Evolutionary conservation across 148 eudicot species (phyloP).

Genomic region (Chenopodium formosanum): DNA sequence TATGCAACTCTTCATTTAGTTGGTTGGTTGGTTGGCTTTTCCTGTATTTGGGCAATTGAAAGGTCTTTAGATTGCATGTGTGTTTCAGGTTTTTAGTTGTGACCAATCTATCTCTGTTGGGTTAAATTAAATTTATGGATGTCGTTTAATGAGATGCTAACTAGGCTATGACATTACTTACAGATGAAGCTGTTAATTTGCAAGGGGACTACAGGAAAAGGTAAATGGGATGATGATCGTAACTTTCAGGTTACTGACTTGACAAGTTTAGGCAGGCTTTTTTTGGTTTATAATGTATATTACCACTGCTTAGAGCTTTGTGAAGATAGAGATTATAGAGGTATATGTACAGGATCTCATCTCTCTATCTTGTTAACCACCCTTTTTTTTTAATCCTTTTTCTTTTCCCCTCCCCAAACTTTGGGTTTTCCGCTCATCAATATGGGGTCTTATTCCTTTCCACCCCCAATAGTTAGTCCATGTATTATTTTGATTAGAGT

Average conservation of each 20-base stretch:
- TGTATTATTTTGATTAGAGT: slow-evolving; percentile 45
- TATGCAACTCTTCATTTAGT: background rate
- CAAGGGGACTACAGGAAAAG: slow-evolving; percentile 26
- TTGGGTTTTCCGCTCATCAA: slow-evolving; percentile 24
- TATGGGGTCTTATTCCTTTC: slow-evolving; percentile 48
- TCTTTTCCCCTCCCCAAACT: slow-evolving; percentile 4
- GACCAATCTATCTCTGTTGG: background rate
- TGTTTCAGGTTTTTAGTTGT: background rate
- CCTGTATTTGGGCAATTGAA: background rate
- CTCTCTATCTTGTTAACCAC: slow-evolving; percentile 33
- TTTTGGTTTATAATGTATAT: slow-evolving; percentile 53
- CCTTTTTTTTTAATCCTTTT: slow-evolving; percentile 4
- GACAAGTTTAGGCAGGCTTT: slow-evolving; percentile 36
- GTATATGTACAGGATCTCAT: slow-evolving; percentile 69
- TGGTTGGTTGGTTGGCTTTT: background rate
- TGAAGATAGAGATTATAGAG: slow-evolving; percentile 59
- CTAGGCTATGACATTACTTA: background rate
- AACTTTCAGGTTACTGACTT: slow-evolving; percentile 28
- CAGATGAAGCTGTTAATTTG: slow-evolving; percentile 35
- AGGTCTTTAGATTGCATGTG: background rate
- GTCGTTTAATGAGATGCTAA: background rate
- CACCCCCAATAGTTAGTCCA: slow-evolving; percentile 46
- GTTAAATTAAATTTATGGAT: background rate
- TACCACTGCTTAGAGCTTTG: slow-evolving; percentile 43
- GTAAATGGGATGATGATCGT: slow-evolving; percentile 30